phyloP scores from a whole-genome alignment of 2,329 filamentous ascomycete genomes.

The Paracamarosporium sp. region DNA sequence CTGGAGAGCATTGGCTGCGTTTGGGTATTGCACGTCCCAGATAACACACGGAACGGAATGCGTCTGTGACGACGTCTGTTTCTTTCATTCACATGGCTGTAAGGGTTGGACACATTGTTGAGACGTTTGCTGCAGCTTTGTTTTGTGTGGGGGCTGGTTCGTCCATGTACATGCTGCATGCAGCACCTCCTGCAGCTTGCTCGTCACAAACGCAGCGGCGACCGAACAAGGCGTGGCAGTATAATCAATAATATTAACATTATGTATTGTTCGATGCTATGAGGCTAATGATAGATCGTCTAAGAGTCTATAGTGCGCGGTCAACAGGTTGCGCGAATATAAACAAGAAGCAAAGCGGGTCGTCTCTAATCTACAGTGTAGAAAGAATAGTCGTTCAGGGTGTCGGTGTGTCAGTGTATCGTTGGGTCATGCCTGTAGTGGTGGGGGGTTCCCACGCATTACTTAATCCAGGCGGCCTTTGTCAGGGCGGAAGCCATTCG shows the following conservation, averaged over 20 bases:
- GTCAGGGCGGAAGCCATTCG: conserved; percentile 32
- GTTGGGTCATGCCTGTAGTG: not conserved
- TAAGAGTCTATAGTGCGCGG: conserved; percentile 7
- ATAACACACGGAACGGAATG: no score
- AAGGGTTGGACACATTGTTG: not conserved
- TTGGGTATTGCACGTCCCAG: no score
- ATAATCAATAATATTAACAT: not conserved
- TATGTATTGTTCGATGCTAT: conserved; percentile 8
- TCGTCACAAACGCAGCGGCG: not conserved
- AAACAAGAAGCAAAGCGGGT: conserved; percentile 2
- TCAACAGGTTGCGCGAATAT: not conserved
- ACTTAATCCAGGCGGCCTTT: conserved; percentile 43
- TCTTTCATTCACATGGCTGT: not conserved
- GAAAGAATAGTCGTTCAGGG: not conserved
- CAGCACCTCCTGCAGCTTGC: not conserved
- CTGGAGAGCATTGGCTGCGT: no score
- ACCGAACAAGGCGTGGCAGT: not conserved
- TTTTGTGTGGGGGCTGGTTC: not conserved
- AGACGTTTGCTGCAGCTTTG: not conserved
- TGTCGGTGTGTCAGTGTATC: no score
- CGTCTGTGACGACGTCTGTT: no score
- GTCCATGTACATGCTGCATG: not conserved
- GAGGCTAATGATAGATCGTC: conserved; percentile 2
- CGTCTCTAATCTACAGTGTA: not conserved
- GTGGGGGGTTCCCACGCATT: not conserved